phyloP scores from a whole-genome alignment of 495 filamentous ascomycete genomes.

The Immersiella caudata region DNA sequence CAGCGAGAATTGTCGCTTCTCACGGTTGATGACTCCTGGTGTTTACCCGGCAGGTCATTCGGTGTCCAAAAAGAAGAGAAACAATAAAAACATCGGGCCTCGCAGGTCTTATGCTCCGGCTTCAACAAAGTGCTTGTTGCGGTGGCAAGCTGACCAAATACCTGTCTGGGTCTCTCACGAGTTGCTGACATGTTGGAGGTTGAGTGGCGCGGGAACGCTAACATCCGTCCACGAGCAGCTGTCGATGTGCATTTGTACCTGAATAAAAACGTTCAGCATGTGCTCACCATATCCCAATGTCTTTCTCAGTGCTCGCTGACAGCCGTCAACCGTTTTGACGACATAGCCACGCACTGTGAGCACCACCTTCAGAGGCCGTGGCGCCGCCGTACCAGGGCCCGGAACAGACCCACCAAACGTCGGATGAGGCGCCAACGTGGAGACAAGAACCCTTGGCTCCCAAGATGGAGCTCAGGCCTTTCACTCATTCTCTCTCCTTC shows the following conservation, averaged over 20 bases:
- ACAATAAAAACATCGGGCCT: neutral
- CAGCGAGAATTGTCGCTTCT: neutral
- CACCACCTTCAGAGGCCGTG: neutral
- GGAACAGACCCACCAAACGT: constrained; percentile 3
- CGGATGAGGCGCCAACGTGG: neutral
- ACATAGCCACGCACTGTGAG: neutral
- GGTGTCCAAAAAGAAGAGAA: neutral
- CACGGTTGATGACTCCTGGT: constrained; percentile 16
- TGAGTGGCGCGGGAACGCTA: neutral
- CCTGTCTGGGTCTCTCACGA: neutral
- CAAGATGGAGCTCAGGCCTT: neutral
- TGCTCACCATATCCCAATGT: too few species aligned
- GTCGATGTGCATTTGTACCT: neutral
- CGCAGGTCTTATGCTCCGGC: neutral
- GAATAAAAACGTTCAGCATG: neutral
- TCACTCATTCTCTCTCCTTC: neutral
- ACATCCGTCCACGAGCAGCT: neutral
- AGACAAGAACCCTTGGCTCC: neutral
- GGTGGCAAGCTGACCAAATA: neutral
- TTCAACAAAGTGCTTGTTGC: neutral
- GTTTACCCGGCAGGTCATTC: constrained; percentile 26
- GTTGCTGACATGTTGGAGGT: neutral
- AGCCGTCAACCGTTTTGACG: neutral
- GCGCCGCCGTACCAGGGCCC: neutral
- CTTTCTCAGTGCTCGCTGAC: neutral